Conservation (phyloP, 495 filamentous ascomycete genomes). For the Xylaria nigripes region DNA sequence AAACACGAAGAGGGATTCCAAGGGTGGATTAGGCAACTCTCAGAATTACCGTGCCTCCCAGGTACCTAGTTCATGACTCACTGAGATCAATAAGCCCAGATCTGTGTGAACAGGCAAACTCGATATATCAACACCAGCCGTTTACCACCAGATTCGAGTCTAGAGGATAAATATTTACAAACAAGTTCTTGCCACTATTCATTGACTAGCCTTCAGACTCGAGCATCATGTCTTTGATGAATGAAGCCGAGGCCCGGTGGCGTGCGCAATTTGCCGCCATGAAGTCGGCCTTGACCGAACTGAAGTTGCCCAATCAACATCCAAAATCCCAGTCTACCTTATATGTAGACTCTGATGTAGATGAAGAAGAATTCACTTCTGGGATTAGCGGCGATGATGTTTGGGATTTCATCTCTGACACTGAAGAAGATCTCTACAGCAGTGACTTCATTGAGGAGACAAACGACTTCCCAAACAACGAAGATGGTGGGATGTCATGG, state of each 20-base stretch:
- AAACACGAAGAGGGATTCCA: too few species aligned
- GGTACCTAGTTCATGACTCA: too few species aligned
- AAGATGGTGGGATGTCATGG: constrained; percentile 44
- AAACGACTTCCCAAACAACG: constrained; percentile 13
- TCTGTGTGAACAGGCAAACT: too few species aligned
- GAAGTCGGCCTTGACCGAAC: constrained; percentile 36
- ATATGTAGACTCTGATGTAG: constrained; percentile 38
- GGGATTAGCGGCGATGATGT: constrained; percentile 64
- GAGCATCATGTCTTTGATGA: constrained; percentile 24
- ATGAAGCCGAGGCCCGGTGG: constrained; percentile 33
- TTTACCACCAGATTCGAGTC: not conserved
- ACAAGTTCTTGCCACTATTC: not conserved
- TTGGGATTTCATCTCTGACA: constrained; percentile 80
- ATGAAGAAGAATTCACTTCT: constrained; percentile 54
- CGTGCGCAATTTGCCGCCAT: constrained; percentile 39
- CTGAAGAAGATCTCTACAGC: constrained; percentile 49
- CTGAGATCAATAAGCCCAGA: too few species aligned
- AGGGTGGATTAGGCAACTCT: too few species aligned
- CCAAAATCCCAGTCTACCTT: constrained; percentile 7
- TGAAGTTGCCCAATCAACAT: constrained; percentile 23
- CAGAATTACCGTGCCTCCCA: too few species aligned
- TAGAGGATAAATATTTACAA: not conserved
- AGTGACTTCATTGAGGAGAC: constrained; percentile 35
- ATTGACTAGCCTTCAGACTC: not conserved
- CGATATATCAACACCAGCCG: not conserved